Percentiles rank a stretch among this genome's conserved stretches.
phyloP scores from a whole-genome alignment of 306 rosid species.

The Medicago truncatula region MtrunA17r5.0-ANR NC_053042.1:3730501-3731000 shows the following conservation, averaged over 20 bases:
- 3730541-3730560: background rate
- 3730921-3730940: slow-evolving; percentile 35
- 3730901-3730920: slow-evolving; percentile 34
- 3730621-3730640: too few relatives aligned
- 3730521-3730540: background rate
- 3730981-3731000: slow-evolving; percentile 7
- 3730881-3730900: background rate
- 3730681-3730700: background rate
- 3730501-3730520: background rate
- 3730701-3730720: background rate
- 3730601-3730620: too few relatives aligned
- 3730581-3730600: too few relatives aligned
- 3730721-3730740: background rate
- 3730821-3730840: background rate
- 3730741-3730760: background rate
- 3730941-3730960: slow-evolving; percentile 32
- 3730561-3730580: background rate
- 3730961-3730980: slow-evolving; percentile 34
- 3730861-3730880: slow-evolving; percentile 21
- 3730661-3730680: background rate
- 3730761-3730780: slow-evolving; percentile 10
- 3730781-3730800: background rate
- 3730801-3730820: slow-evolving; percentile 24
- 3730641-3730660: background rate
- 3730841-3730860: slow-evolving; percentile 12